phyloP scores from a whole-genome alignment of 768 basidiomycete genomes.

The Suillus alpinus region DNA sequence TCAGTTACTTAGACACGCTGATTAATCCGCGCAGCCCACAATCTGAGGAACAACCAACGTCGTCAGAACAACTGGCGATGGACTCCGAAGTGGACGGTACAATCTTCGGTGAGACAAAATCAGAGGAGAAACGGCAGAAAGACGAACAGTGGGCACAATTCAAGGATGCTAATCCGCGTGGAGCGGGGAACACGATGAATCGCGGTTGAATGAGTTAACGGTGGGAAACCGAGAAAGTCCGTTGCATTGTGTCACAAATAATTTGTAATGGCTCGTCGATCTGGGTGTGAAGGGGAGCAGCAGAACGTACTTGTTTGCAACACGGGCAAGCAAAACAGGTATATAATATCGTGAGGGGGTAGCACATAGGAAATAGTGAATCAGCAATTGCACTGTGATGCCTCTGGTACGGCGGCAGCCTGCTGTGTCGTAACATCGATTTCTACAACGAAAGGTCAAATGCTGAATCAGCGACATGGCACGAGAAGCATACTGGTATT shows the following conservation, averaged over 20 bases:
- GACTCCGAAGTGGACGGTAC: constrained; percentile 88
- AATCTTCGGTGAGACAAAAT: constrained; percentile 58
- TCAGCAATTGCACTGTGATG: constrained; percentile 83
- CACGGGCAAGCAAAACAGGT: constrained; percentile 21
- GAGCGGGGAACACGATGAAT: constrained; percentile 98
- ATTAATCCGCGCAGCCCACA: constrained; percentile 46
- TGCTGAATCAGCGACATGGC: neutral
- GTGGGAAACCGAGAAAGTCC: constrained; percentile 5
- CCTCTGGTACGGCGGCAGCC: constrained; percentile 73
- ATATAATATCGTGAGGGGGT: constrained; percentile 20
- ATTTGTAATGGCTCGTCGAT: neutral
- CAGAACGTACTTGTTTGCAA: constrained; percentile 17
- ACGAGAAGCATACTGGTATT: constrained; percentile 40
- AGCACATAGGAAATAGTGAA: constrained; percentile 5
- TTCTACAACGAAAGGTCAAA: constrained; percentile 46
- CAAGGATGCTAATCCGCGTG: constrained; percentile 81
- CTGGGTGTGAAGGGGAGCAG: constrained; percentile 6
- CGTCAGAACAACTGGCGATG: constrained; percentile 72
- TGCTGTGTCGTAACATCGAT: constrained; percentile 85
- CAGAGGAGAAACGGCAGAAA: constrained; percentile 74
- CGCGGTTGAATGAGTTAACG: constrained; percentile 54
- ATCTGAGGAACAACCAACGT: constrained; percentile 64
- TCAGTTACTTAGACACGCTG: neutral
- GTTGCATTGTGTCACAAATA: neutral
- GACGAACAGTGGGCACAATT: constrained; percentile 92